Evolutionary conservation across 106 monocot species (phyloP).

Genomic region (Iris macrosiphon): DNA sequence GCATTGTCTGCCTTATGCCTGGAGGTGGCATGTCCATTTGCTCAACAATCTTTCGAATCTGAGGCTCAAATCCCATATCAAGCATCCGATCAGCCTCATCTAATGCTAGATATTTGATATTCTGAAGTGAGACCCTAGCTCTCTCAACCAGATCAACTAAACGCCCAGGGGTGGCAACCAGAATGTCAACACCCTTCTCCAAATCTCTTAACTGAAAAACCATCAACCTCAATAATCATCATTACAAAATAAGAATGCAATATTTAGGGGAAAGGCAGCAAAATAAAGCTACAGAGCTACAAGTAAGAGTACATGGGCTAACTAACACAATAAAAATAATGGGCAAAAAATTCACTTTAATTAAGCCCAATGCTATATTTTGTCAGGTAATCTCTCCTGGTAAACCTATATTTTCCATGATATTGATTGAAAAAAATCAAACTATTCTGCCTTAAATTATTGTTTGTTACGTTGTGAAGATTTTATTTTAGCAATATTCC

Average conservation of each 20-base stretch:
- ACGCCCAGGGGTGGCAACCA: conserved; percentile 53
- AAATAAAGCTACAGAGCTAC: too few species aligned
- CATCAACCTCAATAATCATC: not conserved
- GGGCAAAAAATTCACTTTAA: too few species aligned
- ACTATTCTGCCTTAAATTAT: too few species aligned
- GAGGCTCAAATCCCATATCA: conserved; percentile 64
- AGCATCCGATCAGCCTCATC: conserved; percentile 65
- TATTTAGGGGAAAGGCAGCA: too few species aligned
- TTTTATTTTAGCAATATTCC: too few species aligned
- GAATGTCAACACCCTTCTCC: conserved; percentile 40
- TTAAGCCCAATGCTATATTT: too few species aligned
- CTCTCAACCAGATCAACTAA: conserved; percentile 45
- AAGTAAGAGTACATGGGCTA: too few species aligned
- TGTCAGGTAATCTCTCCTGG: too few species aligned
- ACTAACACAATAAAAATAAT: too few species aligned
- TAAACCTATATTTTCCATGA: too few species aligned
- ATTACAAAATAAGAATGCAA: not conserved
- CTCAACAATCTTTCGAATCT: conserved; percentile 43
- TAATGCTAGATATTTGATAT: conserved; percentile 35
- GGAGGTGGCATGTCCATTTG: conserved; percentile 34
- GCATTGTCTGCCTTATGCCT: conserved; percentile 12
- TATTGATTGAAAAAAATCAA: too few species aligned
- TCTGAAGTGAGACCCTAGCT: conserved; percentile 30
- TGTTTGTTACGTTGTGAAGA: too few species aligned
- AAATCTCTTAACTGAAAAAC: conserved; percentile 28